phyloP scores from a whole-genome alignment of 1,284 basidiomycete species.

The Ceratobasidium sp. region DNA sequence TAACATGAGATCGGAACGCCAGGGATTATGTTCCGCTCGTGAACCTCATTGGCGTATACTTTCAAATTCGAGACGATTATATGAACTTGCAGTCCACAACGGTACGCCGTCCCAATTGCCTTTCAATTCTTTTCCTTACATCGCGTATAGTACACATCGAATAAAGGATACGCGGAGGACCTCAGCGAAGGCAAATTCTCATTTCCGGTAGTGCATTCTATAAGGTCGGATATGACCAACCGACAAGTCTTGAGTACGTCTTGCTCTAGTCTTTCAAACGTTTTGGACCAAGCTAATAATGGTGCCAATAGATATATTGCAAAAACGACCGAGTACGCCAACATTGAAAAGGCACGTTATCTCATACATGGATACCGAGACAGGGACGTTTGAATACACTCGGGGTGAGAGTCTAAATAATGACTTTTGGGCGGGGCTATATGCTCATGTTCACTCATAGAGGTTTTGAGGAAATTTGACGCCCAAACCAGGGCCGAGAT shows the following conservation, averaged over 20 bases:
- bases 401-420: constrained; percentile 46
- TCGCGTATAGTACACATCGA: constrained; percentile 72
- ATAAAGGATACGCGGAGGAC: constrained; percentile 96
- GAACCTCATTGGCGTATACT: constrained; percentile 92
- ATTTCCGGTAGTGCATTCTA: constrained; percentile 91
- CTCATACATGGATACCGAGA: constrained; percentile 72
- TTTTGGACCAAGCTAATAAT: neutral
- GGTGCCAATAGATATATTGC: constrained; percentile 72
- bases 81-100: constrained; percentile 92
- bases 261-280: neutral
- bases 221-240: constrained; percentile 76
- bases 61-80: constrained; percentile 97
- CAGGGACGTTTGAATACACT: constrained; percentile 80
- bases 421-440: neutral
- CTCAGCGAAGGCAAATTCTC: constrained; percentile 96
- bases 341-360: constrained; percentile 83
- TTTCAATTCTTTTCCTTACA: neutral
- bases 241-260: constrained; percentile 81
- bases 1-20: too few relatives aligned
- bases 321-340: constrained; percentile 82
- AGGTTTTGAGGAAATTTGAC: constrained; percentile 65
- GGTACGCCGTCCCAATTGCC: constrained; percentile 54
- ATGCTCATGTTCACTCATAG: neutral
- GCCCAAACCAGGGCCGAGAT: constrained; percentile 64
- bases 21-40: constrained; percentile 93